phyloP scores from a whole-genome alignment of 176 grass and related monocot species.

The Phragmites australis region DNA sequence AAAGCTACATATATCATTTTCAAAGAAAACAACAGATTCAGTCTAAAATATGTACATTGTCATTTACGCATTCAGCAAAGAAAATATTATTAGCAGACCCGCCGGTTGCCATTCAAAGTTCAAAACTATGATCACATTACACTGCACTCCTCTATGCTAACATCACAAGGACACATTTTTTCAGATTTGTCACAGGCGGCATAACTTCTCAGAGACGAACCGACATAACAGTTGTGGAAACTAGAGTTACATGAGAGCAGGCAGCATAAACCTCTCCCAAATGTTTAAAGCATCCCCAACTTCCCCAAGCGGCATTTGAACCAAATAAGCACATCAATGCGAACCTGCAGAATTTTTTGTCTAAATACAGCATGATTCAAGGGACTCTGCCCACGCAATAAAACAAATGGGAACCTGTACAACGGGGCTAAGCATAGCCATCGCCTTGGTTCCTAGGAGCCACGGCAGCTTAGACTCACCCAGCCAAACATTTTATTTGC shows the following conservation, averaged over 20 bases:
- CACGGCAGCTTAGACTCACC: neutral
- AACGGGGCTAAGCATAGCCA: slow-evolving; percentile 17
- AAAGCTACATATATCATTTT: too few relatives aligned
- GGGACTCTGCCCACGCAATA: neutral
- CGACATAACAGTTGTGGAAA: neutral
- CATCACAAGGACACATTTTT: neutral
- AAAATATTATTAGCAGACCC: neutral
- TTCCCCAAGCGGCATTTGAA: neutral
- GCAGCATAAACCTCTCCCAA: neutral
- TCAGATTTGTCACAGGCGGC: neutral
- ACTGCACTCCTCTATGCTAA: neutral
- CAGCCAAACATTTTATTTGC: slow-evolving; percentile 32
- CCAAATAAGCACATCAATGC: neutral
- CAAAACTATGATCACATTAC: neutral
- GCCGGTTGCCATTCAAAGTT: neutral
- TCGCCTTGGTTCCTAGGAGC: neutral
- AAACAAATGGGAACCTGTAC: slow-evolving; percentile 37
- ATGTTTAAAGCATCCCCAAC: neutral
- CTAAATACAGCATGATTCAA: neutral
- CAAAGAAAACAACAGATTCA: too few relatives aligned
- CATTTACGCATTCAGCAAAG: neutral
- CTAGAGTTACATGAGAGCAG: neutral
- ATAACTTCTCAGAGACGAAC: neutral
- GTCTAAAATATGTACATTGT: neutral
- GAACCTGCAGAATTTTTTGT: neutral